A percentile compares a stretch with the other conserved stretches of the same genome.
phyloP scores from a whole-genome alignment of 2,329 filamentous ascomycete species.

The Hypoxylon sp. region DNA sequence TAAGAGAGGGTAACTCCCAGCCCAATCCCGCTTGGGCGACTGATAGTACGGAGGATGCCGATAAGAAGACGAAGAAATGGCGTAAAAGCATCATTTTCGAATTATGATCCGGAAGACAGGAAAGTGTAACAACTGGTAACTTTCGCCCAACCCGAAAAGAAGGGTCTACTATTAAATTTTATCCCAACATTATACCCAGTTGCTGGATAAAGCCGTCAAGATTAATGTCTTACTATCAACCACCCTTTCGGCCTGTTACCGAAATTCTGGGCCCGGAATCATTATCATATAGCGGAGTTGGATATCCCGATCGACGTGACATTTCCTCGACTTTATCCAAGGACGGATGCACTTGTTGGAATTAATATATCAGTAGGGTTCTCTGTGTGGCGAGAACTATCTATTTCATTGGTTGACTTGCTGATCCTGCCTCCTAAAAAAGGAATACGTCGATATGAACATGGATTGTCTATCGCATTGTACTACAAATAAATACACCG shows the following conservation, averaged over 20 bases:
- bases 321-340: constrained; percentile 41
- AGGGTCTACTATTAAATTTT: background rate
- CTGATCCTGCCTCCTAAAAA: constrained; percentile 1
- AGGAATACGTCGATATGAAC: background rate
- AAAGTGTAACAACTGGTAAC: background rate
- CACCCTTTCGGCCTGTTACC: constrained; percentile 17
- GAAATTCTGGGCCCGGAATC: constrained; percentile 10
- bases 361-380: constrained; percentile 11
- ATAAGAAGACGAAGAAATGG: constrained; percentile 7
- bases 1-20: background rate
- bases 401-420: constrained; percentile 19
- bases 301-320: constrained; percentile 32
- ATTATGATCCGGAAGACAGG: background rate
- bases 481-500: background rate
- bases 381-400: constrained; percentile 8
- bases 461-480: constrained; percentile 1
- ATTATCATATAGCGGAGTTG: constrained; percentile 19
- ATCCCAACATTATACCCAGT: background rate
- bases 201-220: constrained; percentile 19
- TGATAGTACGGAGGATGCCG: background rate
- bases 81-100: constrained; percentile 10
- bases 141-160: background rate
- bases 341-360: constrained; percentile 10
- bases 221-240: constrained; percentile 4
- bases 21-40: background rate